phyloP scores from a whole-genome alignment of 768 basidiomycete genomes.

The Tylopilus sp. region DNA sequence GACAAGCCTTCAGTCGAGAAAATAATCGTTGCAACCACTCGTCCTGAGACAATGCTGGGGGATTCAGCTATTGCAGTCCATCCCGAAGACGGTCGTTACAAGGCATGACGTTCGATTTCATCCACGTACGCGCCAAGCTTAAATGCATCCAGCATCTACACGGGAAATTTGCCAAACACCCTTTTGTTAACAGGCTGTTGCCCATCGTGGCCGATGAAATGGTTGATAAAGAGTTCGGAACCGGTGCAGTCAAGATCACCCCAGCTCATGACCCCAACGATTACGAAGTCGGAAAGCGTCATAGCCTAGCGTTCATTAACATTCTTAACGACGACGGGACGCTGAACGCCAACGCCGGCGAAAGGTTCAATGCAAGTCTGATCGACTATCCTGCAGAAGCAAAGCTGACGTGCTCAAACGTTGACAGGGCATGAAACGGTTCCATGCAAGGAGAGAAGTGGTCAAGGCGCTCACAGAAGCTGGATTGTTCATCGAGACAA shows the following conservation, averaged over 20 bases:
- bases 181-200: conserved; percentile 81
- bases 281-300: conserved; percentile 88
- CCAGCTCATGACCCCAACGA: conserved; percentile 98
- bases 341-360: conserved; percentile 85
- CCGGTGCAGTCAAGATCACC: conserved; percentile 98
- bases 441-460: conserved; percentile 85
- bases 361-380: conserved; percentile 57
- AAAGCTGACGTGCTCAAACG: background rate
- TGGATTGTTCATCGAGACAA: conserved; percentile 84
- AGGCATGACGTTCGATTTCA: conserved; percentile 34
- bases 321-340: conserved; percentile 97
- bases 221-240: conserved; percentile 95
- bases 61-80: conserved; percentile 98
- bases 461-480: conserved; percentile 79
- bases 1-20: conserved; percentile 59
- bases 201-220: conserved; percentile 87
- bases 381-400: background rate
- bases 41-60: conserved; percentile 98
- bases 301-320: conserved; percentile 89
- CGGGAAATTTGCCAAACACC: conserved; percentile 87
- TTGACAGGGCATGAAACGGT: conserved; percentile 89
- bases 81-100: conserved; percentile 89
- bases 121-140: background rate
- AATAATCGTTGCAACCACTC: conserved; percentile 93
- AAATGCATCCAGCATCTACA: conserved; percentile 66